Base-by-base conservation (phyloP, 441 rosid genomes). In the Pelargonium cotyledonis region DNA sequence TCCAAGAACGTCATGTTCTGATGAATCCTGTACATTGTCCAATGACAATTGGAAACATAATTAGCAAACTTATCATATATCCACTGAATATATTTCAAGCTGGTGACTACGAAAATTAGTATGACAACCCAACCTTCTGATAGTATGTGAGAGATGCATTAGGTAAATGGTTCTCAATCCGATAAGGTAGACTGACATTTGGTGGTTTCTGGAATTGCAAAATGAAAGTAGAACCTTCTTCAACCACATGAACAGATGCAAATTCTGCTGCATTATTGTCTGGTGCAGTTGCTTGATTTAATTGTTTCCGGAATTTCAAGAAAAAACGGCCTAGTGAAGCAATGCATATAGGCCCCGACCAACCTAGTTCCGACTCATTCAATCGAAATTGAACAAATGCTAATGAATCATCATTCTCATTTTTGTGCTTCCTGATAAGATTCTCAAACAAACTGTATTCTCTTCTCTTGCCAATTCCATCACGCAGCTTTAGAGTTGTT, bases 291-390 rank as follows among this genome's bases (percentile, higher is more conserved):
- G 77, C 73, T 82, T 83, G 91, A 83, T 79, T 80, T 62, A 84
- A 72, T 65, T 82, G 88, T 69, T 83, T 89, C 74, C 88, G 84
- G 76, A 90, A 95, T 83, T 91, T 95, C 72, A 95, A 79, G 81
- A 88, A 91, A 80, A 95, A 95, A 46, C 90, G 76, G 61, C 99
- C 97, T 40, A 95, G 80, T 41, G 99, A 95, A 74, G 91, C 84
- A 79, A 90, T 86, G 81, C 97, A 90, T 69, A 91, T 80, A 71
- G 99, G 99, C 19, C 99, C 97, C 18, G 99, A 95, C 99, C 97
- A 95, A 76, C 84, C 76, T 72, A 82, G 75, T 63, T 83, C 84
- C 75, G 88, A 79, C 57, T 85, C 86, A 80, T 82, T 76, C 72
- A 82, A 72, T 70, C 63, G 89, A 79, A 91, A 90, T 82, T 91